Evolutionary conservation across 768 basidiomycete genomes (phyloP).

Genomic region (Cystobasidium onofrii): DNA sequence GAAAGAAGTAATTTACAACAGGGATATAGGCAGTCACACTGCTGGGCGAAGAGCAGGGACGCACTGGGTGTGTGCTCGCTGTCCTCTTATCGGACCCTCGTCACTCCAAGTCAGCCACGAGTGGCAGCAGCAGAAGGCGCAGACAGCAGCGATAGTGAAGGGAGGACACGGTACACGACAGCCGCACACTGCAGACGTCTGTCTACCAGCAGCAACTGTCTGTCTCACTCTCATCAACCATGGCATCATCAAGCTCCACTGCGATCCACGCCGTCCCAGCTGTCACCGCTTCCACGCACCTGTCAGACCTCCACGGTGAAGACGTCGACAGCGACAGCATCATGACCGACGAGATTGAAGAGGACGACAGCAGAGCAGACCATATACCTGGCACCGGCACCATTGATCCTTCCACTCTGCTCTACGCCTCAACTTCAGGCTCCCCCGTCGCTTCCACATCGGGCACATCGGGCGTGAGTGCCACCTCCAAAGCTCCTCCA

Average conservation of each 20-base stretch:
- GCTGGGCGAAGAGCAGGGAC: too few species aligned
- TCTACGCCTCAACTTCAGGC: background rate
- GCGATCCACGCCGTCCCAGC: background rate
- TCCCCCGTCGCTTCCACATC: conserved; percentile 6
- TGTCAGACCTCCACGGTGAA: background rate
- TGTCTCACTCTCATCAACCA: background rate
- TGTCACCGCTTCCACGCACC: background rate
- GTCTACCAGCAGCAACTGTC: background rate
- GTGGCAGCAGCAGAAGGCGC: background rate
- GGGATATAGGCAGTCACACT: background rate
- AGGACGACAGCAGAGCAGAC: background rate
- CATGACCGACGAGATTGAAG: conserved; percentile 26
- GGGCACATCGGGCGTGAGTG: background rate
- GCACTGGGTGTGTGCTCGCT: too few species aligned
- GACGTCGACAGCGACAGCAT: conserved; percentile 8
- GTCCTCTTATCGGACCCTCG: too few species aligned
- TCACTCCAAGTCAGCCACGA: too few species aligned
- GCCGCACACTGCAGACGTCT: too few species aligned
- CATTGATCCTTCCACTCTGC: background rate
- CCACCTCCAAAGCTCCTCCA: background rate
- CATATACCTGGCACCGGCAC: background rate
- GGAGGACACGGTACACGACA: too few species aligned
- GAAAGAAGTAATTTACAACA: background rate
- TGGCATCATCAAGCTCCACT: background rate
- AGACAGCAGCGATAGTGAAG: too few species aligned